These are phyloP conservation scores for Bolboschoenoplectus hybrid DNA, from an alignment of 202 grass and related monocot genomes.

Conservation along the genomic window DNA sequence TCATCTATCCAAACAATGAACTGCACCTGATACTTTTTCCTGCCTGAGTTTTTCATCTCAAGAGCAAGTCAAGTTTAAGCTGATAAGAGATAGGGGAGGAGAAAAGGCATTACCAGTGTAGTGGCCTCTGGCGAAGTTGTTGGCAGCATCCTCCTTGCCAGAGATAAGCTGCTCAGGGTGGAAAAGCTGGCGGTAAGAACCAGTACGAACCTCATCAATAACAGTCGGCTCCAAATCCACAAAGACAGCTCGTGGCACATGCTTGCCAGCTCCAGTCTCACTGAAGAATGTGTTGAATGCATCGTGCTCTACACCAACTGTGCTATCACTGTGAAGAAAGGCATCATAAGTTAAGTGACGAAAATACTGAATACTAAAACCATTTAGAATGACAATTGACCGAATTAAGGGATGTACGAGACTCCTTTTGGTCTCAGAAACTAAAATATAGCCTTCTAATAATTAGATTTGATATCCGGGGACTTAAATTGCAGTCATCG, in stretches of 20 bases:
- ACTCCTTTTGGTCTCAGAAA: not conserved
- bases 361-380: not conserved
- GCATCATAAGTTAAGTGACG: not conserved
- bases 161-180: conserved; percentile 51
- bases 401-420: not conserved
- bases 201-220: conserved; percentile 46
- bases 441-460: not conserved
- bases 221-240: conserved; percentile 48
- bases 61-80: not conserved
- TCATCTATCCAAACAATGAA: not conserved
- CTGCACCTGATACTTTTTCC: not conserved
- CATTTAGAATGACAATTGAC: not conserved
- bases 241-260: conserved; percentile 88
- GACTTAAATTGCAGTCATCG: not conserved
- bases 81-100: not conserved
- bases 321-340: conserved; percentile 30
- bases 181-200: conserved; percentile 48
- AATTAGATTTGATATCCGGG: not conserved
- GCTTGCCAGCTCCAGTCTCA: conserved; percentile 88
- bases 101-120: conserved; percentile 69
- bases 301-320: conserved; percentile 43
- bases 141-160: conserved; percentile 50
- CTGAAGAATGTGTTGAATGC: conserved; percentile 89
- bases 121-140: conserved; percentile 57
- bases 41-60: not conserved